These are phyloP conservation scores for Drechmeria coniospora DNA, from an alignment of 2,329 filamentous ascomycete genomes.

Conservation along the genomic window DNA sequence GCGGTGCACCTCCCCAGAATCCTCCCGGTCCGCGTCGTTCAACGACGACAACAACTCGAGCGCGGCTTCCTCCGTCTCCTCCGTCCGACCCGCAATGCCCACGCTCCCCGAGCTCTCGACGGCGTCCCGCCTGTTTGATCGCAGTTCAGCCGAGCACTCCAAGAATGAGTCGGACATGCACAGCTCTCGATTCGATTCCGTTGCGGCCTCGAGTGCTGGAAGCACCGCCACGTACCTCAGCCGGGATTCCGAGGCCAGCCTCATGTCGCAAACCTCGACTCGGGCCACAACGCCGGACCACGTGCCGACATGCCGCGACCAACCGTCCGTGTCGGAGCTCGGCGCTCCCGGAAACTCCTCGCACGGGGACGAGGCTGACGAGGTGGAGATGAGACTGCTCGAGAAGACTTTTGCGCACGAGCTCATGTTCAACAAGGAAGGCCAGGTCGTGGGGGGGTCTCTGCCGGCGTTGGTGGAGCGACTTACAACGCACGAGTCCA, in stretches of 20 bases:
- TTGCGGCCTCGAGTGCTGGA: constrained; percentile 60
- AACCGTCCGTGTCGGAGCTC: constrained; percentile 51
- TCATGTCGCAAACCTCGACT: constrained; percentile 70
- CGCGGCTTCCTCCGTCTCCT: constrained; percentile 30
- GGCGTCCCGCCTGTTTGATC: constrained; percentile 28
- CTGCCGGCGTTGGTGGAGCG: constrained; percentile 85
- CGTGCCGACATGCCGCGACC: constrained; percentile 34
- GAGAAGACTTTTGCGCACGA: constrained; percentile 87
- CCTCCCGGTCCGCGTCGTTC: constrained; percentile 27
- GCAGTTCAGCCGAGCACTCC: constrained; percentile 29
- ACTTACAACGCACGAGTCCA: constrained; percentile 82
- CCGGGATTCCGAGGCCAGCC: constrained; percentile 67
- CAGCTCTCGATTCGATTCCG: constrained; percentile 48
- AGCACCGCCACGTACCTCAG: constrained; percentile 67
- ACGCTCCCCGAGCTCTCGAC: constrained; percentile 43
- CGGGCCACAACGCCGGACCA: constrained; percentile 75
- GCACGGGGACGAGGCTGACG: constrained; percentile 59
- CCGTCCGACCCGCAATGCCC: constrained; percentile 33
- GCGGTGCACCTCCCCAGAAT: constrained; percentile 16
- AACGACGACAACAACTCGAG: constrained; percentile 26
- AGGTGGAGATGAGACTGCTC: constrained; percentile 71
- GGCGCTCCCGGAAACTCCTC: constrained; percentile 51
- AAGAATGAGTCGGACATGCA: constrained; percentile 35
- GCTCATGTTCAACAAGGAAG: constrained; percentile 84
- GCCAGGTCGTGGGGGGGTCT: constrained; percentile 84